These are phyloP conservation scores for Metschnikowia matae DNA, from an alignment of 805 yeast genomes.

Conservation along the genomic window DNA sequence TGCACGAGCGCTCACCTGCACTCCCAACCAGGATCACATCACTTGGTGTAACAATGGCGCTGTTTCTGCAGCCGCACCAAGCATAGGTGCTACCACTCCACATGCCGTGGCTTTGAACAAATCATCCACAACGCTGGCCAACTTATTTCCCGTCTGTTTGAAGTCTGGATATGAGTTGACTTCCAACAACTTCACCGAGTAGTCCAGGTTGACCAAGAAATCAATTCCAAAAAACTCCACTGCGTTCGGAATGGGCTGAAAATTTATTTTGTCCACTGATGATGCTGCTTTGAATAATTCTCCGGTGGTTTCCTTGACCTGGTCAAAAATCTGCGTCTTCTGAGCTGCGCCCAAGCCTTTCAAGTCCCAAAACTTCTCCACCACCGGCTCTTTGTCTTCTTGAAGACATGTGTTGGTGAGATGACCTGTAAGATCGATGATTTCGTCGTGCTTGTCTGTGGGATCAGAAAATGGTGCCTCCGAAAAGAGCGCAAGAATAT, in stretches of 20 bases:
- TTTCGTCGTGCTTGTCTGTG: constrained; percentile 27
- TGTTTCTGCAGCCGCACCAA: background rate
- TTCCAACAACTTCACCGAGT: constrained; percentile 63
- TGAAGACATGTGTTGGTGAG: constrained; percentile 93
- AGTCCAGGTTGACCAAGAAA: constrained; percentile 62
- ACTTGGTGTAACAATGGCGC: constrained; percentile 3
- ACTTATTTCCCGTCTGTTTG: constrained; percentile 84
- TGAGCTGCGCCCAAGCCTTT: constrained; percentile 37
- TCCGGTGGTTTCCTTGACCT: constrained; percentile 56
- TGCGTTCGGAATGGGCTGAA: constrained; percentile 75
- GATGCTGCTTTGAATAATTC: constrained; percentile 81
- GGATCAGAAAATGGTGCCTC: constrained; percentile 39
- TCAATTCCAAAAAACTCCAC: constrained; percentile 89
- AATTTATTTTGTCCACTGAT: constrained; percentile 76
- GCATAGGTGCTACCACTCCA: constrained; percentile 33
- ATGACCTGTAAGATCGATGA: constrained; percentile 62
- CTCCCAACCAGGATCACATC: background rate
- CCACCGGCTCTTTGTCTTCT: constrained; percentile 47
- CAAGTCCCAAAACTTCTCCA: constrained; percentile 61
- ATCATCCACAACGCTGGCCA: constrained; percentile 61
- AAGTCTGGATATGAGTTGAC: constrained; percentile 95
- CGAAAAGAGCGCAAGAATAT: constrained; percentile 83
- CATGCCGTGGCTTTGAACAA: constrained; percentile 57
- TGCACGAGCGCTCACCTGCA: background rate
- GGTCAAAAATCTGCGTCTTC: constrained; percentile 37